Conservation (phyloP, 2,329 filamentous ascomycete species). For the Blastomyces gilchristii region DNA sequence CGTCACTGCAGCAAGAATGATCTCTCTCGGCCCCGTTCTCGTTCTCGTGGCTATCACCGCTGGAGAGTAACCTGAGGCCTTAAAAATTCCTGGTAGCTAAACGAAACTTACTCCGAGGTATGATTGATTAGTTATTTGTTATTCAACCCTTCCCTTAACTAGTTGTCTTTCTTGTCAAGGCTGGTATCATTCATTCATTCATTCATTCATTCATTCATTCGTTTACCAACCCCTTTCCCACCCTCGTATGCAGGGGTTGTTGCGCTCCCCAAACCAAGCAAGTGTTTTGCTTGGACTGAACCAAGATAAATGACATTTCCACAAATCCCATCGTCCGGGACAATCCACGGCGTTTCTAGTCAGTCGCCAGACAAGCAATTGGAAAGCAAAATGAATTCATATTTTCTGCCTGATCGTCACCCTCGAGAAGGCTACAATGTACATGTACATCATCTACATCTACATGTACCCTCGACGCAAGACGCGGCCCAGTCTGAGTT, state of each 20-base stretch:
- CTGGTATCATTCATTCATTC: too few relatives aligned
- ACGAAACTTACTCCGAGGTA: neutral
- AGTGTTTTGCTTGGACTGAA: too few relatives aligned
- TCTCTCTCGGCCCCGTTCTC: too few relatives aligned
- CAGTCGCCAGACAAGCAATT: neutral
- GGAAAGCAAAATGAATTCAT: conserved; percentile 6
- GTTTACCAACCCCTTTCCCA: neutral
- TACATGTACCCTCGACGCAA: neutral
- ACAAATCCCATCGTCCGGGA: conserved; percentile 14
- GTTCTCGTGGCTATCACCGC: neutral
- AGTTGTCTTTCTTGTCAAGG: too few relatives aligned
- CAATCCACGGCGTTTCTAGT: neutral
- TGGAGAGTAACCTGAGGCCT: neutral
- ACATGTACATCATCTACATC: too few relatives aligned
- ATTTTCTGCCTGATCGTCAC: conserved; percentile 1
- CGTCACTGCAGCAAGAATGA: too few relatives aligned
- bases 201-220: too few relatives aligned
- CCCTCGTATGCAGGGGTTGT: neutral
- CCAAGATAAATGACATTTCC: conserved; percentile 10
- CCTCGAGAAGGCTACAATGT: conserved; percentile 1
- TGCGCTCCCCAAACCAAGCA: neutral
- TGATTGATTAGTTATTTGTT: neutral
- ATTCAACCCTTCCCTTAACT: neutral
- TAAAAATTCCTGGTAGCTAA: neutral
- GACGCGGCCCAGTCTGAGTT: neutral